These are phyloP conservation scores for Microascus cirrosus DNA, from an alignment of 2,329 filamentous ascomycete genomes.

Conservation along the genomic window DNA sequence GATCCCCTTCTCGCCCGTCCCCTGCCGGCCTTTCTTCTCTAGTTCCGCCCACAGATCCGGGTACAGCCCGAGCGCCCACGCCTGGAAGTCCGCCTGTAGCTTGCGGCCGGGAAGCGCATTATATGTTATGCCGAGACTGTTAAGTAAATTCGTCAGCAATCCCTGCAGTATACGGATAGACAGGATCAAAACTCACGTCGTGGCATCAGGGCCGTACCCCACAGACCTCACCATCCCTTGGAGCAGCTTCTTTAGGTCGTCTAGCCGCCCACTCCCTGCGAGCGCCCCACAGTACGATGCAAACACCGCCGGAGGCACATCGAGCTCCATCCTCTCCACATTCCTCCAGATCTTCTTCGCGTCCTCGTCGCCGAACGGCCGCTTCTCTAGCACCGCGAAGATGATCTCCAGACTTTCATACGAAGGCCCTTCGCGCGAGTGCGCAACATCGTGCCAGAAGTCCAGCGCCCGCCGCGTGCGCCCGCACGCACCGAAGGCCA, in stretches of 20 bases:
- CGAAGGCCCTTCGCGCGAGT: slow-evolving; percentile 73
- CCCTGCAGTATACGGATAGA: slow-evolving; percentile 13
- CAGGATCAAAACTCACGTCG: slow-evolving; percentile 66
- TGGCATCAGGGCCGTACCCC: slow-evolving; percentile 54
- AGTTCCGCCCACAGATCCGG: slow-evolving; percentile 59
- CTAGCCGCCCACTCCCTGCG: slow-evolving; percentile 59
- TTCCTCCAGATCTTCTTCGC: slow-evolving; percentile 61
- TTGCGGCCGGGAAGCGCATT: slow-evolving; percentile 58
- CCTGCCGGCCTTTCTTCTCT: slow-evolving; percentile 36
- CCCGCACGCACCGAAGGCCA: slow-evolving; percentile 66
- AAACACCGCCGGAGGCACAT: slow-evolving; percentile 63
- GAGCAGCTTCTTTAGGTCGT: slow-evolving; percentile 56
- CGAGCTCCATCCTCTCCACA: slow-evolving; percentile 64
- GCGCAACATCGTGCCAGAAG: slow-evolving; percentile 78
- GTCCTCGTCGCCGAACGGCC: slow-evolving; percentile 43
- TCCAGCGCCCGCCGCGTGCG: slow-evolving; percentile 56
- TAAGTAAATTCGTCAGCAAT: slow-evolving; percentile 25
- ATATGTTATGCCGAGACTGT: slow-evolving; percentile 62
- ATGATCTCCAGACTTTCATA: slow-evolving; percentile 72
- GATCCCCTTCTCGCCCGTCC: slow-evolving; percentile 30
- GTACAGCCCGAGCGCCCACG: slow-evolving; percentile 61
- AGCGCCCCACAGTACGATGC: slow-evolving; percentile 67
- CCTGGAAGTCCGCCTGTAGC: slow-evolving; percentile 58
- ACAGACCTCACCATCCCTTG: slow-evolving; percentile 55
- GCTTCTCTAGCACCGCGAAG: slow-evolving; percentile 64